Evolutionary conservation across 495 filamentous ascomycete genomes (phyloP), one percentile per base, ranked within the genome.

Genomic region (Letharia lupina): DNA sequence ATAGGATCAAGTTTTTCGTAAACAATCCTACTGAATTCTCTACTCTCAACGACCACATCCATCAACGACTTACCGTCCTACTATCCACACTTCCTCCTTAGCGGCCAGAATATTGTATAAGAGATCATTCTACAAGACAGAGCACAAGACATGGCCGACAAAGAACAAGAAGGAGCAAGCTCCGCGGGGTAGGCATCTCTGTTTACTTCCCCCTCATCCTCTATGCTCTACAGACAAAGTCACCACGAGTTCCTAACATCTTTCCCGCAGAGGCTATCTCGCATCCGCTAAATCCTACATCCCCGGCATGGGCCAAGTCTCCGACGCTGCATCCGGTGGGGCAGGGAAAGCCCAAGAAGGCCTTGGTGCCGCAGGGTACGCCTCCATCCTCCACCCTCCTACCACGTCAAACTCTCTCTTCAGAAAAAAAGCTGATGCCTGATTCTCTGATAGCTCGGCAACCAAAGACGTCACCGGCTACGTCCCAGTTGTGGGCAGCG

Each of bases 331-430:
- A 16, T 45, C 61, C n/a, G 37, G 56, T 13, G 66, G 40, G 33
- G 41, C 66, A 39, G 66, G 66, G 4, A 67, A 67, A 50, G 66
- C 66, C 48, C 66, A 67, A 60, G 44, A 67, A 52, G 66, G 66
- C 45, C 52, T 54, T 23, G 45, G 50, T 31, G 54, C 23, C 31
- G 66, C 61, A 28, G 61, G 66, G 66, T 67, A 67, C 40, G 44
- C 31, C 28, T 64, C n/a, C 4, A 20, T 42, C 20, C 37, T 35
- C 15, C 23, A 28, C 23, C 20, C 15, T 61, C 2, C 28, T 6
- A 47, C 40, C 37, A 23, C 18, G 48, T 23, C 18, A 60, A 13
- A 11, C 28, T 42, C 12, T 58, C 18, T 60, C n/a, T 13, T 18
- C 13, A 28, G 12, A n/a, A 45, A 28, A 11, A 23, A 37, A 4